Evolutionary conservation across 2,329 filamentous ascomycete genomes (phyloP).

Genomic region (Tolypocladium endophyticum): DNA sequence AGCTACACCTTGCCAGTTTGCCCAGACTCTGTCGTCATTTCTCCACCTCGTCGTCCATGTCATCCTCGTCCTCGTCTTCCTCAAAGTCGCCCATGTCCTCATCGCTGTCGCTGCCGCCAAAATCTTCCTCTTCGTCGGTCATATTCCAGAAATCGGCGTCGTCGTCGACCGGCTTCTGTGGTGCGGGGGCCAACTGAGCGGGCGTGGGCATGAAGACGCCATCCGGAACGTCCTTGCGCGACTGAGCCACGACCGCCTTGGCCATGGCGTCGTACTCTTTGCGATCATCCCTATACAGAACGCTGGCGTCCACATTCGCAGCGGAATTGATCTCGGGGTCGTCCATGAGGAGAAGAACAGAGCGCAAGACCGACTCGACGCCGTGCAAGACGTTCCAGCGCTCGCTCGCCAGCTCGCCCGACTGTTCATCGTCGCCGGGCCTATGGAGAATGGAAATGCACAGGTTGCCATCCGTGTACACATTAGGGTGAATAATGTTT

Average conservation of each 20-base stretch:
- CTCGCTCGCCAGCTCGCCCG: conserved; percentile 80
- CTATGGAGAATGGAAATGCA: conserved; percentile 96
- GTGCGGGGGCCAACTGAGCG: conserved; percentile 47
- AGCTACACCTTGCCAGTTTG: background rate
- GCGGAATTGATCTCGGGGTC: conserved; percentile 89
- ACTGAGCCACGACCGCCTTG: conserved; percentile 57
- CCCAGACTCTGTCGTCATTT: background rate
- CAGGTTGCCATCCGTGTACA: conserved; percentile 80
- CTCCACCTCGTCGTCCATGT: conserved; percentile 15
- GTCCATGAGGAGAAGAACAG: conserved; percentile 82
- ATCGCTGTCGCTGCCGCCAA: conserved; percentile 63
- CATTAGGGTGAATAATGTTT: conserved; percentile 83
- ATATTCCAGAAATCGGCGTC: conserved; percentile 79
- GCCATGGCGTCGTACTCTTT: conserved; percentile 61
- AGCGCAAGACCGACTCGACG: conserved; percentile 89
- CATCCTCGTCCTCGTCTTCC: conserved; percentile 48
- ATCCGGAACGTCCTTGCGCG: conserved; percentile 68
- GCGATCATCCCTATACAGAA: conserved; percentile 69
- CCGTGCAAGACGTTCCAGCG: conserved; percentile 92
- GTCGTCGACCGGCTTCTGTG: conserved; percentile 50
- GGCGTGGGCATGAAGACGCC: conserved; percentile 76
- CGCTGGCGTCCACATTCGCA: conserved; percentile 87
- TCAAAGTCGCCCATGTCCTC: conserved; percentile 51
- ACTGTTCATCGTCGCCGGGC: conserved; percentile 86
- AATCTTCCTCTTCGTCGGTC: conserved; percentile 66